Percentiles rank a stretch among this genome's conserved stretches.
These are phyloP conservation scores for Scleroderma citrinum DNA, from an alignment of 768 basidiomycete species.

Conservation along the genomic window DNA sequence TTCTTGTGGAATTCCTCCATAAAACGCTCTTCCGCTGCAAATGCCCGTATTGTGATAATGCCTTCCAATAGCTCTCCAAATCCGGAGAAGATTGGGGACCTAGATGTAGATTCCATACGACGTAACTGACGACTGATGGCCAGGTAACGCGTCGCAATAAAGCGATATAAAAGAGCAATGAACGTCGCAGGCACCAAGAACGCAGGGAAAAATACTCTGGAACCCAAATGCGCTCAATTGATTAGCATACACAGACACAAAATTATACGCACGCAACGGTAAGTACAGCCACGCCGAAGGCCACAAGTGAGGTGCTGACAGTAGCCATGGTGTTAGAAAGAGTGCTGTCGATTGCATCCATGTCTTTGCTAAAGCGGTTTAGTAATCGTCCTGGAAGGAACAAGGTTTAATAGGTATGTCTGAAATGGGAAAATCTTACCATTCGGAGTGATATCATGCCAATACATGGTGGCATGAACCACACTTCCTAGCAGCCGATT, in stretches of 20 bases:
- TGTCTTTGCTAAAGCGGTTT: conserved; percentile 82
- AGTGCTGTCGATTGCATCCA: conserved; percentile 83
- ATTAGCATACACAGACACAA: conserved; percentile 6
- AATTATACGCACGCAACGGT: conserved; percentile 54
- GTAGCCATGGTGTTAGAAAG: conserved; percentile 63
- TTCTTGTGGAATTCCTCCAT: conserved; percentile 67
- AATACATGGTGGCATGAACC: conserved; percentile 78
- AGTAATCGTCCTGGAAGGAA: conserved; percentile 61
- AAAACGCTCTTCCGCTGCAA: conserved; percentile 76
- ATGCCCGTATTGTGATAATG: conserved; percentile 90
- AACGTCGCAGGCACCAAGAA: conserved; percentile 75
- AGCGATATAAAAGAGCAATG: conserved; percentile 69
- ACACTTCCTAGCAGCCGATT: conserved; percentile 60
- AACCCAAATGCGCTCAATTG: background rate
- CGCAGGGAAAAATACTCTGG: conserved; percentile 66
- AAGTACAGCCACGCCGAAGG: conserved; percentile 70
- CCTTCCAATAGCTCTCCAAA: conserved; percentile 82
- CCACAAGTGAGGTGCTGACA: conserved; percentile 73
- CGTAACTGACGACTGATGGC: conserved; percentile 82
- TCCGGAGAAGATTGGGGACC: conserved; percentile 79
- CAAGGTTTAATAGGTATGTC: background rate
- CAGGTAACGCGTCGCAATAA: conserved; percentile 65
- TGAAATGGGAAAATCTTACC: conserved; percentile 31
- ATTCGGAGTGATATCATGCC: conserved; percentile 79
- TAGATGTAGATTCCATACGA: conserved; percentile 85